These are phyloP conservation scores for Penicillium italicum DNA, from an alignment of 2,329 filamentous ascomycete genomes.

Conservation along the genomic window DNA sequence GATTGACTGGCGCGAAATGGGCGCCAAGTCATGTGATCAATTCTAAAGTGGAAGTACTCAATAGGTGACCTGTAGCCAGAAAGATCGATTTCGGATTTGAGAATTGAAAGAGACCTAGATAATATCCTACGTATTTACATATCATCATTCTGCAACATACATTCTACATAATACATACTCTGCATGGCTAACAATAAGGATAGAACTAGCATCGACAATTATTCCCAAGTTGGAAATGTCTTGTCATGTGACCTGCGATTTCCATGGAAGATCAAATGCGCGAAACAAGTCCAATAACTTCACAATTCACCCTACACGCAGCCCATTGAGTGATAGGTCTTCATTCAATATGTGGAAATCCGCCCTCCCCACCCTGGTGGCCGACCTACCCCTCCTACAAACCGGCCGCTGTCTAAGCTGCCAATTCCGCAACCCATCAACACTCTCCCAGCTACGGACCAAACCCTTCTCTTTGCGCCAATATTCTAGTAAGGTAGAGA, in stretches of 20 bases:
- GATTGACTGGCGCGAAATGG: conserved; percentile 28
- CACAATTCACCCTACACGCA: not conserved
- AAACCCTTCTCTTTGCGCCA: conserved; percentile 25
- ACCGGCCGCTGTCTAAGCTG: conserved; percentile 35
- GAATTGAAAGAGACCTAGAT: not conserved
- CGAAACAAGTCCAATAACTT: not conserved
- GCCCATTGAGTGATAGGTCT: not conserved
- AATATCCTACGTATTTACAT: not conserved
- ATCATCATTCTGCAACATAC: too few relatives aligned
- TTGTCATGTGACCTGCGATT: not conserved
- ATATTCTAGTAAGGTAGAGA: conserved; percentile 25
- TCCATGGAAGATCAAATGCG: conserved; percentile 1
- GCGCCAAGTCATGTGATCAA: conserved; percentile 35
- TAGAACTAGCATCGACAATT: not conserved
- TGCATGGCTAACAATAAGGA: not conserved
- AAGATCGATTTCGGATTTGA: not conserved
- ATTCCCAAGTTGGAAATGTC: not conserved
- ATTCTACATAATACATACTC: not conserved
- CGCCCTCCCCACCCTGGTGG: conserved; percentile 15
- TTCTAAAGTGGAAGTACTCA: not conserved
- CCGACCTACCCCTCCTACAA: conserved; percentile 27
- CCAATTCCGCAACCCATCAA: conserved; percentile 30
- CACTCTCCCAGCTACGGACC: conserved; percentile 17
- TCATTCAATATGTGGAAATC: conserved; percentile 32
- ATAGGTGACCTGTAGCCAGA: not conserved